A percentile compares a stretch with the other conserved stretches of the same genome.
These are phyloP conservation scores for Adansonia madagascariensis DNA, from an alignment of 441 rosid genomes.

Conservation along the genomic window DNA sequence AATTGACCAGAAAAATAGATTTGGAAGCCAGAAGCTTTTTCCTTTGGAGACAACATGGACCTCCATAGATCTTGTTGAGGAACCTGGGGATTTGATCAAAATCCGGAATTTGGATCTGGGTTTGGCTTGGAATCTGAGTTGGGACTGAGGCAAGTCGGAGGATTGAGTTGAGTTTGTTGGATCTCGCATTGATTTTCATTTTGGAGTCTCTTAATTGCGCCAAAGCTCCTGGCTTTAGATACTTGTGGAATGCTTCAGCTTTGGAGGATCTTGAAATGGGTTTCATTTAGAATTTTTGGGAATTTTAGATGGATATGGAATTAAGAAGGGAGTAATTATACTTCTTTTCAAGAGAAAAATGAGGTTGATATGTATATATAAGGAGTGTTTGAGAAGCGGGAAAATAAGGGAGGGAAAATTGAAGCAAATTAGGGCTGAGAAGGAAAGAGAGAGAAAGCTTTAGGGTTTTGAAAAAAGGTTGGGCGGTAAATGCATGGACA, in stretches of 20 bases:
- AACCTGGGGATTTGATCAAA: conserved; percentile 43
- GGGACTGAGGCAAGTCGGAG: conserved; percentile 19
- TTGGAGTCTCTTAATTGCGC: conserved; percentile 57
- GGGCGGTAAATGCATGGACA: conserved; percentile 34
- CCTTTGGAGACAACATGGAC: conserved; percentile 43
- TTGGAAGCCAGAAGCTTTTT: conserved; percentile 55
- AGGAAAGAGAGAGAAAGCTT: conserved; percentile 29
- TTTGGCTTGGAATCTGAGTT: conserved; percentile 6
- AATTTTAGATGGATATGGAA: background rate
- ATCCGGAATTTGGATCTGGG: conserved; percentile 36
- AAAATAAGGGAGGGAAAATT: conserved; percentile 30
- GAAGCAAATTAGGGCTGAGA: conserved; percentile 21
- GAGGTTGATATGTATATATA: conserved; percentile 5
- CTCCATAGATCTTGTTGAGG: conserved; percentile 40
- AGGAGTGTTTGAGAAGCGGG: conserved; percentile 40
- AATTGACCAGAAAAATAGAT: conserved; percentile 40
- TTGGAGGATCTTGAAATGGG: conserved; percentile 35
- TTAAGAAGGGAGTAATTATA: background rate
- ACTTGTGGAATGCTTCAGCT: conserved; percentile 40
- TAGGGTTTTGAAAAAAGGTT: conserved; percentile 39
- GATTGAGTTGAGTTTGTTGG: conserved; percentile 32
- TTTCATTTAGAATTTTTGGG: conserved; percentile 30
- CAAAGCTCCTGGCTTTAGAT: conserved; percentile 68
- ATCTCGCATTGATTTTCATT: conserved; percentile 46
- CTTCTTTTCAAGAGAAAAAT: background rate